Base-by-base conservation (phyloP, 2,329 filamentous ascomycete species). In the Venturia nashicola region DNA sequence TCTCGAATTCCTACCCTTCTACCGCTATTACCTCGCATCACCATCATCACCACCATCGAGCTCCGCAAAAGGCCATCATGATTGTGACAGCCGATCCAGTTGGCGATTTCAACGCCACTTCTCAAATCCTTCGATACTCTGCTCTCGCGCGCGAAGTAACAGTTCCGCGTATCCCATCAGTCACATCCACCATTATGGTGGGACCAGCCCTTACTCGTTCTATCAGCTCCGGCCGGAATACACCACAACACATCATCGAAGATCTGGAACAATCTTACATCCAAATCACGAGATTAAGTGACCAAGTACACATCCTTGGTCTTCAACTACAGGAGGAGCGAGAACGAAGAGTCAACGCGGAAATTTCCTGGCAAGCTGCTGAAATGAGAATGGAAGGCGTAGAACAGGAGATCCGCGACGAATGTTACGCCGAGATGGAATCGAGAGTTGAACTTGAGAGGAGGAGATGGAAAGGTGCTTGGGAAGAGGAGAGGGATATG, bases 51-150 rank as follows among this genome's bases (percentile, higher is more conserved):
- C 68, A 72, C 34, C 79, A 81, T 16, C 84, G 86, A 18, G 84
- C 86, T 67, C 89, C 91, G 0, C 94, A 97, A 72, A 92, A 89
- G 70, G 92, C 88, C 0, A 86, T 96, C 70, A 97, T 99, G 92
- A 89, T 99, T 64, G 93, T 97, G 18, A 96, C 93, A 0, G 94
- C 93, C 3, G 93, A 99, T 71, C 90, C 94, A 0, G 77, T 89
- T 14, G 93, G 94, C 44, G 94, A 99, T 74, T 97, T 92, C 79
- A 97, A 97, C 72, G 91, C 94, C 14, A 99, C 94, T 0, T 95
- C 90, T 5, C 94, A 97, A 72, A 97, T 99, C 66, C 80, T 99
- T 1, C 87, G 93, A 20, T 99, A 99, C 76, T 94, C 90, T 27
- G 93, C 94, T 0, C 82, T 99, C 5, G 94, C 94, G 0, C 86